Evolutionary conservation across 192 early-diverging fungal genomes (phyloP).

Genomic region (Backusella sp.): DNA sequence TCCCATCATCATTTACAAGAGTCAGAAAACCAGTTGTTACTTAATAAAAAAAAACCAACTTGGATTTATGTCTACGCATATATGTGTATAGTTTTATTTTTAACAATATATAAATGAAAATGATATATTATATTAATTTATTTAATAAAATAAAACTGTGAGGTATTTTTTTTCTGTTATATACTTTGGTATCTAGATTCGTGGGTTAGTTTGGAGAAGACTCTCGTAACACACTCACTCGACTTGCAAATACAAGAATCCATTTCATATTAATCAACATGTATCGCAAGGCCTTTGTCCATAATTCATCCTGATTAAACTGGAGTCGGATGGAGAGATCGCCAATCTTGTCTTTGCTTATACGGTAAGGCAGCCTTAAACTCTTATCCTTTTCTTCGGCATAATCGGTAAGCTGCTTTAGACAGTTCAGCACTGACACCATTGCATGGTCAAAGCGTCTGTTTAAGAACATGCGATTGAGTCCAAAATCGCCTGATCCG

Average conservation of each 20-base stretch:
- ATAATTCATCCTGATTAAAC: constrained; percentile 88
- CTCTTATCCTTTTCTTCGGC: constrained; percentile 70
- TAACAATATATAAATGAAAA: too few relatives aligned
- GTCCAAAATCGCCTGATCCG: constrained; percentile 79
- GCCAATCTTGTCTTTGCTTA: constrained; percentile 88
- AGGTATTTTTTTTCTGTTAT: background rate
- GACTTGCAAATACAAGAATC: constrained; percentile 74
- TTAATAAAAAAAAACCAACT: too few relatives aligned
- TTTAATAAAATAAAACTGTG: too few relatives aligned
- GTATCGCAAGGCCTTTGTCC: constrained; percentile 91
- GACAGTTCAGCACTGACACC: constrained; percentile 86
- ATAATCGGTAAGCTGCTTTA: constrained; percentile 85
- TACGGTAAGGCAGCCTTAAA: constrained; percentile 76
- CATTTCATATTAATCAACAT: constrained; percentile 89
- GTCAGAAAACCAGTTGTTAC: background rate
- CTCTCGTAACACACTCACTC: constrained; percentile 23
- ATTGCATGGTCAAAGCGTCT: constrained; percentile 86
- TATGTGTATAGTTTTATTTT: background rate
- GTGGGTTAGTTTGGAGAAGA: background rate
- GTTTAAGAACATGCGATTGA: constrained; percentile 74
- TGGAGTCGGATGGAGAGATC: constrained; percentile 79
- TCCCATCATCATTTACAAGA: background rate
- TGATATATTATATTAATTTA: too few relatives aligned
- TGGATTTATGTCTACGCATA: background rate
- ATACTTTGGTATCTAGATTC: background rate